Conservation (phyloP, 2,329 filamentous ascomycete genomes). For the Botryosphaeria dothidea region DNA sequence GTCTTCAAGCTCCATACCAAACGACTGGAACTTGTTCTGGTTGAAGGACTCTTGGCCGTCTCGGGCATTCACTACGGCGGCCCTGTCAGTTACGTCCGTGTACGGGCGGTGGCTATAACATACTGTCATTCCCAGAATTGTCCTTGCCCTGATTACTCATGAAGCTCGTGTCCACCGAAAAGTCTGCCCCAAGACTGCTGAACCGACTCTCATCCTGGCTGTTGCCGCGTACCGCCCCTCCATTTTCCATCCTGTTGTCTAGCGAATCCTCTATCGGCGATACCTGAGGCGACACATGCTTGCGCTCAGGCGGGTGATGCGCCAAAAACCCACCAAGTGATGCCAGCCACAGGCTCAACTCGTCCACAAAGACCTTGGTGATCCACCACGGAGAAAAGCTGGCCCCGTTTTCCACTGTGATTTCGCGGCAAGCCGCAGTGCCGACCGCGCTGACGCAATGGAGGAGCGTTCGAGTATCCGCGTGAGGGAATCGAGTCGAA, state of each 20-base stretch:
- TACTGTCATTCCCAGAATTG: constrained; percentile 18
- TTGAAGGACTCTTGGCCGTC: constrained; percentile 15
- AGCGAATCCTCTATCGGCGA: constrained; percentile 32
- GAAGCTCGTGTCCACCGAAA: constrained; percentile 28
- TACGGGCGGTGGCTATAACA: constrained; percentile 10
- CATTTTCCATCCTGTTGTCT: constrained; percentile 33
- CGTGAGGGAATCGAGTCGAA: constrained; percentile 71
- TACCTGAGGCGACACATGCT: constrained; percentile 30
- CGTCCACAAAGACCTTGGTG: constrained; percentile 92
- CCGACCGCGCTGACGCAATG: constrained; percentile 75
- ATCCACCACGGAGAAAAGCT: constrained; percentile 95
- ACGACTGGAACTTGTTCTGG: constrained; percentile 18
- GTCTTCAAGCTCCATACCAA: constrained; percentile 17
- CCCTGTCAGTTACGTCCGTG: constrained; percentile 14
- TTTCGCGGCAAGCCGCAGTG: constrained; percentile 75
- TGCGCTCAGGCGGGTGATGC: constrained; percentile 37
- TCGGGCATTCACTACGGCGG: constrained; percentile 9
- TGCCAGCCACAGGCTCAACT: constrained; percentile 88
- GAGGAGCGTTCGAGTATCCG: constrained; percentile 70
- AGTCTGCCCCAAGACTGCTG: constrained; percentile 40
- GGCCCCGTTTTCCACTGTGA: constrained; percentile 74
- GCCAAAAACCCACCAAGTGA: constrained; percentile 87
- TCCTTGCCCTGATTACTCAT: constrained; percentile 18
- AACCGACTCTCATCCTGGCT: constrained; percentile 41
- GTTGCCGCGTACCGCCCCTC: constrained; percentile 29